These are phyloP conservation scores for Plasmodium gonderi DNA, from an alignment of 169 alveolate species.

Conservation along the genomic window DNA sequence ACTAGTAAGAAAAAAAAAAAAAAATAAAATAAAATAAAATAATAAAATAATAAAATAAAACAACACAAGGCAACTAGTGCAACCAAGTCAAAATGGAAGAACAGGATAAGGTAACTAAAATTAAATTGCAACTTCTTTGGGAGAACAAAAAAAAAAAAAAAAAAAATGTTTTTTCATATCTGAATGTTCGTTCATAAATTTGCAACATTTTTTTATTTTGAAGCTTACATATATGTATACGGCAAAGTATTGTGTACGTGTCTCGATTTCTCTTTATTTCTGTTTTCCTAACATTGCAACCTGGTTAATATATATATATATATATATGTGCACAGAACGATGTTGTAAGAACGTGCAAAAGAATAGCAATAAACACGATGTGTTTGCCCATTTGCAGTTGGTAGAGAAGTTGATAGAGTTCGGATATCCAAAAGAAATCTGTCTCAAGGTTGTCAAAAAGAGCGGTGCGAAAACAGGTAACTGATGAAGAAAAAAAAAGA, in stretches of 20 bases:
- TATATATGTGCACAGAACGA: not conserved
- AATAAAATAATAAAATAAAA: too few species aligned
- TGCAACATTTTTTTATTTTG: not conserved
- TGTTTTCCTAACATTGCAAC: too few species aligned
- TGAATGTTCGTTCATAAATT: not conserved
- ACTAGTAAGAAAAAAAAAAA: not conserved
- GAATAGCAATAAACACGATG: not conserved
- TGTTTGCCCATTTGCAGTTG: constrained; percentile 10
- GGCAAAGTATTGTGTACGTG: too few species aligned
- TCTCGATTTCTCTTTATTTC: too few species aligned
- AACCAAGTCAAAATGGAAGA: not conserved
- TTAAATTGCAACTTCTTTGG: too few species aligned
- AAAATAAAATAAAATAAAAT: too few species aligned
- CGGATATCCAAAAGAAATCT: constrained; percentile 44
- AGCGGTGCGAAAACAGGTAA: constrained; percentile 73
- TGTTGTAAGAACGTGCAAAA: too few species aligned
- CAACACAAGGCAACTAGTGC: too few species aligned
- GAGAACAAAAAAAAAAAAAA: too few species aligned
- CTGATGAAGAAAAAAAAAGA: not conserved
- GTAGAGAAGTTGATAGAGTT: constrained; percentile 50
- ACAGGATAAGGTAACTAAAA: not conserved
- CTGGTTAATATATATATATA: too few species aligned
- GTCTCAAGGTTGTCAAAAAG: constrained; percentile 29
- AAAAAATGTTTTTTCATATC: too few species aligned
- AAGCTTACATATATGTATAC: not conserved